Conservation (phyloP, 768 basidiomycete genomes). For the Phylloporus sp. region DNA sequence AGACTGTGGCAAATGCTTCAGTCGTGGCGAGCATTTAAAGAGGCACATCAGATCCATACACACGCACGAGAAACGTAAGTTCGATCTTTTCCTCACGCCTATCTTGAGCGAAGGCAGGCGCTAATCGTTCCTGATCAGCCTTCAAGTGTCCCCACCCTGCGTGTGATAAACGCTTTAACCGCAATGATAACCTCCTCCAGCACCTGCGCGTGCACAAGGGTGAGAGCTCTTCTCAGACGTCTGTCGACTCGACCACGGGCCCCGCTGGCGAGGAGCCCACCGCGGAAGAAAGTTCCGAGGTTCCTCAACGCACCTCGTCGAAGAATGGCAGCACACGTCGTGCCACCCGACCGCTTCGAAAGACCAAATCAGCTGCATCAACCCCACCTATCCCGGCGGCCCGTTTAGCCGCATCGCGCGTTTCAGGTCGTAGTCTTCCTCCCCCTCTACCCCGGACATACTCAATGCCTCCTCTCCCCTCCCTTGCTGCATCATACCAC, state of each 20-base stretch:
- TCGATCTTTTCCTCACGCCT: constrained; percentile 12
- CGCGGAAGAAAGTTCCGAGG: constrained; percentile 18
- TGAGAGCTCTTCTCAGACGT: constrained; percentile 32
- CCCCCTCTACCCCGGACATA: constrained; percentile 31
- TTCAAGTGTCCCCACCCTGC: constrained; percentile 63
- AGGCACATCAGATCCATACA: constrained; percentile 71
- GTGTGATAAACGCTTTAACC: constrained; percentile 71
- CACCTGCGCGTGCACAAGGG: constrained; percentile 67
- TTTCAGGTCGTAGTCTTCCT: constrained; percentile 27
- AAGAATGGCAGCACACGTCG: constrained; percentile 23
- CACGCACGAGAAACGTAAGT: constrained; percentile 73
- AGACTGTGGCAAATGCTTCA: constrained; percentile 69
- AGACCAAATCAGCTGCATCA: constrained; percentile 34
- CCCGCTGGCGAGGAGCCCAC: constrained; percentile 22
- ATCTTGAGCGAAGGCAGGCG: constrained; percentile 13
- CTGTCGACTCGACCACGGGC: constrained; percentile 26
- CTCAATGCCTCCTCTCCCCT: constrained; percentile 30
- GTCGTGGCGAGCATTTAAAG: constrained; percentile 71
- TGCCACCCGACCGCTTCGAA: constrained; percentile 30
- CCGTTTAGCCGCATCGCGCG: constrained; percentile 31
- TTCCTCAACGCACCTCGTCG: constrained; percentile 21
- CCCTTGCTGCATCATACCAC: constrained; percentile 26
- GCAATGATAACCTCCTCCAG: constrained; percentile 77
- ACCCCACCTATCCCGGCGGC: constrained; percentile 32
- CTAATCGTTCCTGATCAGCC: constrained; percentile 42